Conservation (phyloP, 2,329 filamentous ascomycete species). For the Pestalotiopsis sp. region DNA sequence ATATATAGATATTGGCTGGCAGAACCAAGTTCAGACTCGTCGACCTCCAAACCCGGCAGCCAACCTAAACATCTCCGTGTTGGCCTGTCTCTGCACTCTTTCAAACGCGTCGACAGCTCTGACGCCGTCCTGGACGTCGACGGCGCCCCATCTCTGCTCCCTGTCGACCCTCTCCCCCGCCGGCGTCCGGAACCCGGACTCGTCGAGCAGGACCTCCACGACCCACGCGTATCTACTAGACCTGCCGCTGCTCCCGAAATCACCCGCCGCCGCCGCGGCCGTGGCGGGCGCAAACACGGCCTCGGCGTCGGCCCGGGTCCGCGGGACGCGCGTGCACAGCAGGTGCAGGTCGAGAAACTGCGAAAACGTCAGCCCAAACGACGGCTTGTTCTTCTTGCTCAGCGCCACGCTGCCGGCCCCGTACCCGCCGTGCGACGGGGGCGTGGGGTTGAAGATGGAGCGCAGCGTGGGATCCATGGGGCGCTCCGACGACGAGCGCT, state of each 20-base stretch:
- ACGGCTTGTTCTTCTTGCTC: constrained; percentile 44
- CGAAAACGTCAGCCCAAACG: constrained; percentile 57
- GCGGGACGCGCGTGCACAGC: constrained; percentile 49
- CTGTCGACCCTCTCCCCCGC: constrained; percentile 30
- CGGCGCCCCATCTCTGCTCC: constrained; percentile 57
- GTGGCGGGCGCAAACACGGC: constrained; percentile 23
- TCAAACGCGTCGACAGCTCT: constrained; percentile 43
- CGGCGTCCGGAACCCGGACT: constrained; percentile 45
- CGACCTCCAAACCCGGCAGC: constrained; percentile 38
- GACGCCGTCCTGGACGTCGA: constrained; percentile 42
- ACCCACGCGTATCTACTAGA: constrained; percentile 40
- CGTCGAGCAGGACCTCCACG: constrained; percentile 55
- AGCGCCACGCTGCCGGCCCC: constrained; percentile 12
- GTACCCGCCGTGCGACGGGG: constrained; percentile 16
- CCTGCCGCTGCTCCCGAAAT: constrained; percentile 12
- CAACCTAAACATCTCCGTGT: constrained; percentile 25
- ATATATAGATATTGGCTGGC: too few species aligned
- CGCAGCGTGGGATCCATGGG: constrained; percentile 47
- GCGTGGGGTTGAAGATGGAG: constrained; percentile 50
- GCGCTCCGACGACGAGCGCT: constrained; percentile 12
- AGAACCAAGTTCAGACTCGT: constrained; percentile 27
- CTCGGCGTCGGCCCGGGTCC: constrained; percentile 42
- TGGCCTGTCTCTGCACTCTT: constrained; percentile 14
- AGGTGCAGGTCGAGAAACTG: constrained; percentile 59
- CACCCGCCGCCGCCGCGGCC: not conserved